Evolutionary conservation across 352 stramenopile genomes (phyloP), one percentile per base, ranked within the genome.

Genomic region (Blastocystis sp.): DNA sequence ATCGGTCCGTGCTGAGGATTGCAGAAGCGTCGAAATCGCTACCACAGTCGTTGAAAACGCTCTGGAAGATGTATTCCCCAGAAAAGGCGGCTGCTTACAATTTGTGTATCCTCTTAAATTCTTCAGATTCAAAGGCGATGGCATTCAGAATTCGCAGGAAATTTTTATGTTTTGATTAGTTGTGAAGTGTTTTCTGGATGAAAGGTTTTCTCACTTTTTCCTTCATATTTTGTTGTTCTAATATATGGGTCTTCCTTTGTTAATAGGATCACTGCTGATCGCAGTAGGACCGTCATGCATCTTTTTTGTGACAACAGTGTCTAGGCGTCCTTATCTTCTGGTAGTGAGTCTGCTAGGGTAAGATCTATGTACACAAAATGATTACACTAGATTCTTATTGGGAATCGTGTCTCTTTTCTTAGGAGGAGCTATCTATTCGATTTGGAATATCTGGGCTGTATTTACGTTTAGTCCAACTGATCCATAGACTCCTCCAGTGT

Each of bases 381-480:
- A 6, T 37, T 39, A 43, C 26, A 30, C 34, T 45, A 81, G 70
- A 66, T 81, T 81, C 5, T 26, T 81, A 4, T 47, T 45, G 9
- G 45, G 70, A 13, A 81, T 81, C 7, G 2, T 41, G 24, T 62
- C 70, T n/a, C 47, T 81, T 13, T 24, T 81, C 26, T 37, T 81
- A 39, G 45, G 70, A 26, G 70, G 70, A 26, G 55, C 55, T 24
- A 24, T 81, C 1, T 65, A 64, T 26, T 81, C 70, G n/a, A 81
- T 81, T n/a, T 81, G 70, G 70, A 81, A 63, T 41, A 81, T 81
- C n/a, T 81, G 70, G 70, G 20, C 41, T 16, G 70, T 81, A 81
- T 24, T 16, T 13, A n/a, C 63, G 63, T 65, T 9, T 18, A 63
- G 50, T 63, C 20, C 43, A 3, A 9, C 55, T 81, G 54, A 56